Percentiles rank a stretch among this genome's conserved stretches.
Conservation (phyloP, 2,329 filamentous ascomycete genomes). For the Truncatella angustata region DNA sequence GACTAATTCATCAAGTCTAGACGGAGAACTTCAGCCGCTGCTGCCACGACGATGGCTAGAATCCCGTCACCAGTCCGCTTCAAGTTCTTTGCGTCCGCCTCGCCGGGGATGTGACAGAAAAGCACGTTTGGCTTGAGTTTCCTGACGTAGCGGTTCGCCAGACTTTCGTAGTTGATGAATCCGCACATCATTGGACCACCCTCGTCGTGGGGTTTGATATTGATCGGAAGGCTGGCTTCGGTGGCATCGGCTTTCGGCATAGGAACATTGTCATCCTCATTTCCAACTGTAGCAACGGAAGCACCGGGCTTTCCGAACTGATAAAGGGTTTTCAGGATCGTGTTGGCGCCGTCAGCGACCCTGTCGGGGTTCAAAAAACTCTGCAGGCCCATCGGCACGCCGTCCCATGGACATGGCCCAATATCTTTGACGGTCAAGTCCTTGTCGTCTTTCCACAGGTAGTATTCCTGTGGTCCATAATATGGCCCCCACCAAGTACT, state of each 20-base stretch:
- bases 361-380: slow-evolving; percentile 1
- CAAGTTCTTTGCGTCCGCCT: slow-evolving; percentile 3
- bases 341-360: background rate
- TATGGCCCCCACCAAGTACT: slow-evolving; percentile 4
- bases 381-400: slow-evolving; percentile 3
- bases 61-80: background rate
- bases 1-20: too few relatives aligned
- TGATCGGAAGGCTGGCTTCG: background rate
- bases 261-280: background rate
- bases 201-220: slow-evolving; percentile 6
- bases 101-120: slow-evolving; percentile 10
- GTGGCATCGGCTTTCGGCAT: background rate
- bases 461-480: background rate
- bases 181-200: slow-evolving; percentile 6
- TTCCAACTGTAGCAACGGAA: background rate
- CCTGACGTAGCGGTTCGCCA: slow-evolving; percentile 6
- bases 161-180: slow-evolving; percentile 11
- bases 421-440: background rate
- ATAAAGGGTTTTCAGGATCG: background rate
- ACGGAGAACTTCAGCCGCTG: background rate
- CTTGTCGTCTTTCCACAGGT: background rate
- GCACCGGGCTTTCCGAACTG: background rate
- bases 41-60: slow-evolving; percentile 5
- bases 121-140: slow-evolving; percentile 2
- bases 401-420: slow-evolving; percentile 7